Percentiles rank a stretch among this genome's conserved stretches.
Conservation (phyloP, 1,284 basidiomycete genomes). For the Ceratobasidium sp. region DNA sequence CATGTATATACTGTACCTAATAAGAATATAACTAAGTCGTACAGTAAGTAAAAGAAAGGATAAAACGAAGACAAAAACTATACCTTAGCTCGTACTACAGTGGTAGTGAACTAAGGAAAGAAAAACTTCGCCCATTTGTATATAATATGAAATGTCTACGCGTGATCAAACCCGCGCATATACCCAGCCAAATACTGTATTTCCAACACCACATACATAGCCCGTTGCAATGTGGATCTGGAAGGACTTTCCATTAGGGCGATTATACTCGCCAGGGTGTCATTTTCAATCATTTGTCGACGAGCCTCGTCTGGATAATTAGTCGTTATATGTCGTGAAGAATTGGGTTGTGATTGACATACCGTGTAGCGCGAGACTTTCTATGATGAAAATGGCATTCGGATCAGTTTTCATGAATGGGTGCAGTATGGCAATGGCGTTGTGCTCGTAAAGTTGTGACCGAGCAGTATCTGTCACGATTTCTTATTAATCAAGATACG, state of each 20-base stretch:
- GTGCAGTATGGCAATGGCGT: background rate
- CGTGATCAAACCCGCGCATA: no score
- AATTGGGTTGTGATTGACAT: background rate
- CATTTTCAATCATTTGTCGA: background rate
- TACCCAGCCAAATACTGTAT: no score
- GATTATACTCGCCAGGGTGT: background rate
- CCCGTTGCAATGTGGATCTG: background rate
- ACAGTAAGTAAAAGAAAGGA: no score
- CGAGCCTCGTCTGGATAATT: background rate
- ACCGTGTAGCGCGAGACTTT: constrained; percentile 2
- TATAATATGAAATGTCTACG: no score
- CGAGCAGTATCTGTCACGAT: background rate
- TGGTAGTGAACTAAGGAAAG: no score
- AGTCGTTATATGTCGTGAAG: background rate
- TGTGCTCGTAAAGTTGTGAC: background rate
- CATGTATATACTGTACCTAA: no score
- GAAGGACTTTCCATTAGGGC: background rate
- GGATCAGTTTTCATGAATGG: background rate
- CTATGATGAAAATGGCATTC: background rate
- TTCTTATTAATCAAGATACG: background rate
- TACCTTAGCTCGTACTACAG: no score
- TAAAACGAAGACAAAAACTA: no score
- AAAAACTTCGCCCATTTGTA: no score
- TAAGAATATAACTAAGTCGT: no score
- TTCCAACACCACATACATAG: background rate